Percentiles rank a stretch among this genome's conserved stretches.
Conservation (phyloP, 2,329 filamentous ascomycete genomes). For the Pyricularia grisea region DNA sequence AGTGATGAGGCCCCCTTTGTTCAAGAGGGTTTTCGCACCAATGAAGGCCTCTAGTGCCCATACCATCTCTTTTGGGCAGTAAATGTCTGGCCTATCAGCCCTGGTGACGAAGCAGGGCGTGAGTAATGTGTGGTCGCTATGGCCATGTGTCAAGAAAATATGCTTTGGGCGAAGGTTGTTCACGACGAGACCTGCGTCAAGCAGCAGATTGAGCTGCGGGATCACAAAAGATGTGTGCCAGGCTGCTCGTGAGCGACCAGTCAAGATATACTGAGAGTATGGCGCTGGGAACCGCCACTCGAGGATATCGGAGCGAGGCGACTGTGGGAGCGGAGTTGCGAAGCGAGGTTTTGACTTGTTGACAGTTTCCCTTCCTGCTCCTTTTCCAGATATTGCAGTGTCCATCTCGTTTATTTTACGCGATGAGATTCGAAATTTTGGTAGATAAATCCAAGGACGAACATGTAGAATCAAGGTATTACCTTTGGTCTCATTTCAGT, state of each 20-base stretch:
- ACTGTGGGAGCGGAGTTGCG: constrained; percentile 33
- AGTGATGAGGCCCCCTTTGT: constrained; percentile 26
- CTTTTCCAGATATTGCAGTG: not conserved
- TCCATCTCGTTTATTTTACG: too few species aligned
- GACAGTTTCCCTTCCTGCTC: not conserved
- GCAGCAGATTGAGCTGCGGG: constrained; percentile 37
- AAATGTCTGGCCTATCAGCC: constrained; percentile 35
- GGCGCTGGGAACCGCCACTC: constrained; percentile 36
- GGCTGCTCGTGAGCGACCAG: constrained; percentile 36
- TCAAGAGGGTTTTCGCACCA: constrained; percentile 29
- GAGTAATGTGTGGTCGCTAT: constrained; percentile 35
- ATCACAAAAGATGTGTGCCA: constrained; percentile 43
- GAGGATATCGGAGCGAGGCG: constrained; percentile 31
- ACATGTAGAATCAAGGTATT: not conserved
- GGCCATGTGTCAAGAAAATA: constrained; percentile 40
- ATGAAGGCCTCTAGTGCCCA: constrained; percentile 29
- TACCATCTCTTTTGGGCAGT: constrained; percentile 30
- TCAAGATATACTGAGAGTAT: constrained; percentile 29
- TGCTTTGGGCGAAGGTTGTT: constrained; percentile 36
- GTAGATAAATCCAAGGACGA: not conserved
- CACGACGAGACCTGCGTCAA: constrained; percentile 36
- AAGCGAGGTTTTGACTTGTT: constrained; percentile 16
- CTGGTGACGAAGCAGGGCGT: constrained; percentile 32
- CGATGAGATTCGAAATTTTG: not conserved
- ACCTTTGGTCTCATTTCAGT: not conserved